A percentile compares a stretch with the other conserved stretches of the same genome.
These are phyloP conservation scores for Tylopilus sp. DNA, from an alignment of 1,284 basidiomycete genomes.

Conservation along the genomic window DNA sequence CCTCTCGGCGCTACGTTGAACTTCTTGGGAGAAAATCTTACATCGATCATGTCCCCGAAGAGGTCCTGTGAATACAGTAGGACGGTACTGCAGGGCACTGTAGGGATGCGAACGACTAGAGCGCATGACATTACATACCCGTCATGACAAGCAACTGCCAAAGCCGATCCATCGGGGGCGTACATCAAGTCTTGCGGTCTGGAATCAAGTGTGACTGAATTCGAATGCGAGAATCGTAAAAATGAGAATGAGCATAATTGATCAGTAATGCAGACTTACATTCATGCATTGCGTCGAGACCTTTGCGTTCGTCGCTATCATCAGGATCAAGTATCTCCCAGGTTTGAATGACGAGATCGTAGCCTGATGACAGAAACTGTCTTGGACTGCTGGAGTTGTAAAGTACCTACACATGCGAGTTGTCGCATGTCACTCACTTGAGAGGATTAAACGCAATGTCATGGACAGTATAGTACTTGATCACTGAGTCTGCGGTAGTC, in stretches of 20 bases:
- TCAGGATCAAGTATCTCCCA: conserved; percentile 29
- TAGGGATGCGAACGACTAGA: neutral
- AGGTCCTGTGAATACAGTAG: conserved; percentile 20
- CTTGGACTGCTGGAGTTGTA: conserved; percentile 17
- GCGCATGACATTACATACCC: conserved; percentile 26
- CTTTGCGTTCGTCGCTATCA: conserved; percentile 7
- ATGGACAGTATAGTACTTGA: conserved; percentile 32
- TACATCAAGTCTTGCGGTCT: conserved; percentile 33
- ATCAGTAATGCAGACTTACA: conserved; percentile 14
- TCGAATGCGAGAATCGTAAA: neutral
- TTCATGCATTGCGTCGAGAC: conserved; percentile 12
- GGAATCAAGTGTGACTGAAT: conserved; percentile 26
- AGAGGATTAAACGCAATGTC: conserved; percentile 35
- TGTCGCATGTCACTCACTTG: conserved; percentile 23
- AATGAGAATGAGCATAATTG: neutral
- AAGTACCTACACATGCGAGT: neutral
- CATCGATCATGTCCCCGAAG: conserved; percentile 26
- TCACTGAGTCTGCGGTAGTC: conserved; percentile 16
- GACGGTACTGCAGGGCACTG: conserved; percentile 14
- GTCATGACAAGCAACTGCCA: conserved; percentile 33
- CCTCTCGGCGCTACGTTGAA: conserved; percentile 22
- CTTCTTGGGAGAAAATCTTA: neutral
- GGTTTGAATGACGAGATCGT: conserved; percentile 24
- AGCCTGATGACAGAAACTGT: conserved; percentile 33
- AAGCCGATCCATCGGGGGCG: conserved; percentile 17